phyloP scores from a whole-genome alignment of 768 basidiomycete genomes.

The Lactarius hengduanensis region DNA sequence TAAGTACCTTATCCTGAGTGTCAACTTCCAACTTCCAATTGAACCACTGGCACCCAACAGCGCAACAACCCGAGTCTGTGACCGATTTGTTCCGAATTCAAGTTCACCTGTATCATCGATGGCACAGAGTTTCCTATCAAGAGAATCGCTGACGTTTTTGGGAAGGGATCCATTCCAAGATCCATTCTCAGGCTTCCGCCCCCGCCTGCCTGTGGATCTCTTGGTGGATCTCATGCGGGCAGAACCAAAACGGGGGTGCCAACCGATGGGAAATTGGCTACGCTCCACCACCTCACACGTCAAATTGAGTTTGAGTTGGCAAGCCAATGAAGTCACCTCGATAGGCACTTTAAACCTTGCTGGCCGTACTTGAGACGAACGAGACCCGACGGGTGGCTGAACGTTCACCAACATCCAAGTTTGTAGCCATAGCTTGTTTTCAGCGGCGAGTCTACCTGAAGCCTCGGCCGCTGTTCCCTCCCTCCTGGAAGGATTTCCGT shows the following conservation, averaged over 20 bases:
- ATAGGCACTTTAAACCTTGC: conserved; percentile 5
- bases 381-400: not conserved
- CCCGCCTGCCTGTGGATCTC: too few relatives aligned
- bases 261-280: not conserved
- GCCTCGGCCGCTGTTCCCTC: not conserved
- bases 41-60: too few relatives aligned
- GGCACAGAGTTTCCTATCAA: not conserved
- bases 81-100: conserved; percentile 1
- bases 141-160: not conserved
- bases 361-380: not conserved
- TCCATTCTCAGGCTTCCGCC: too few relatives aligned
- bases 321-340: conserved; percentile 5
- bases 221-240: not conserved
- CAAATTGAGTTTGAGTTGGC: conserved; percentile 7
- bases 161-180: not conserved
- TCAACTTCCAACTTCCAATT: too few relatives aligned
- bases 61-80: not conserved
- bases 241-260: conserved; percentile 7
- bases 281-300: not conserved
- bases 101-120: not conserved
- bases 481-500: not conserved
- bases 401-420: not conserved
- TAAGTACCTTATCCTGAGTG: not conserved
- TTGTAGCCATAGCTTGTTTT: not conserved
- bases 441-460: not conserved